phyloP scores from a whole-genome alignment of 768 basidiomycete genomes.

The Lentinula guzmanii region DNA sequence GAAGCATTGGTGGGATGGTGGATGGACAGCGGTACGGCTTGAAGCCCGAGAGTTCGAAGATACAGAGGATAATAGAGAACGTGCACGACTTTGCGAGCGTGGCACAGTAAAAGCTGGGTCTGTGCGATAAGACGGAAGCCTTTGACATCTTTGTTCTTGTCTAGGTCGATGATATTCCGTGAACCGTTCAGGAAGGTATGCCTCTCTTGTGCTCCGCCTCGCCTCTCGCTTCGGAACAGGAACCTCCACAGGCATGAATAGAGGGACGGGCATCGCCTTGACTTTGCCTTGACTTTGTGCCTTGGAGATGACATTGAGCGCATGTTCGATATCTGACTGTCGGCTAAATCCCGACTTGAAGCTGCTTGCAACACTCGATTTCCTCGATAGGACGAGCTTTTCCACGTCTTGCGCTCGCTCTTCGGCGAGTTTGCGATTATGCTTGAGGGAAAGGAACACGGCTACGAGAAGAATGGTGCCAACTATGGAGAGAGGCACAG shows the following conservation, averaged over 20 bases:
- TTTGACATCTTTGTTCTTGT: not conserved
- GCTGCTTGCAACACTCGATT: not conserved
- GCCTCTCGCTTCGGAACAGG: not conserved
- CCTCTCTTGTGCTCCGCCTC: conserved; percentile 1
- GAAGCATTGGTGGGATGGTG: not conserved
- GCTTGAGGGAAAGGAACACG: conserved; percentile 19
- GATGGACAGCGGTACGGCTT: not conserved
- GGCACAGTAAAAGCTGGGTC: not conserved
- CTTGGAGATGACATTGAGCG: conserved; percentile 1
- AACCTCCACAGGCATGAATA: conserved; percentile 4
- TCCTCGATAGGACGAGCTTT: not conserved
- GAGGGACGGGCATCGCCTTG: conserved; percentile 2
- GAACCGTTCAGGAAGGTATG: not conserved
- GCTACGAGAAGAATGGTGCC: conserved; percentile 25
- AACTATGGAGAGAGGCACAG: conserved; percentile 27
- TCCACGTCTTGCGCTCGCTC: conserved; percentile 7
- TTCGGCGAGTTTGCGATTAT: conserved; percentile 16
- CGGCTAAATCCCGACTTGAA: conserved; percentile 1
- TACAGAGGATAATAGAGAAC: not conserved
- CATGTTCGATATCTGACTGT: conserved; percentile 7
- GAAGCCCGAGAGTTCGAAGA: not conserved
- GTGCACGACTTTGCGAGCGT: not conserved
- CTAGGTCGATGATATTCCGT: not conserved
- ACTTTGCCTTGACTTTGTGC: not conserved
- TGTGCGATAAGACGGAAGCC: not conserved